These are phyloP conservation scores for Pulveroboletus sp. DNA, from an alignment of 768 basidiomycete species.

Conservation along the genomic window DNA sequence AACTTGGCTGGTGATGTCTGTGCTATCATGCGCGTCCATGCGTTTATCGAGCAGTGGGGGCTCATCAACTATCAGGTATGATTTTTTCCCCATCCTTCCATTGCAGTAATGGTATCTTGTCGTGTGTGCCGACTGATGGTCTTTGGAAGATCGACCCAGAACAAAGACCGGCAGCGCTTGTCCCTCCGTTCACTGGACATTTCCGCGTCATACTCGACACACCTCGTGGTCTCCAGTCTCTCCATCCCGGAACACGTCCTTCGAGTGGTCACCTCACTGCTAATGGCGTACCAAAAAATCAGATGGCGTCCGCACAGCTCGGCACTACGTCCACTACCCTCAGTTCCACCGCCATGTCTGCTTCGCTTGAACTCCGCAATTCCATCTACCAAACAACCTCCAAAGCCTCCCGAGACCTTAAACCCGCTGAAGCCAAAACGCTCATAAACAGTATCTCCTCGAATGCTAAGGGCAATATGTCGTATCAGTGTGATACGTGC, in stretches of 20 bases:
- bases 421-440: constrained; percentile 59
- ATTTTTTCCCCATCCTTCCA: not conserved
- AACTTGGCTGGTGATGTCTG: constrained; percentile 98
- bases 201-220: constrained; percentile 98
- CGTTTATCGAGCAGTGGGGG: constrained; percentile 98
- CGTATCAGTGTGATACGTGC: constrained; percentile 88
- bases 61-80: constrained; percentile 96
- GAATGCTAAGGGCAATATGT: constrained; percentile 44
- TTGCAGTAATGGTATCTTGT: not conserved
- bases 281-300: constrained; percentile 45
- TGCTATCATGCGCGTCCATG: constrained; percentile 97
- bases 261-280: constrained; percentile 39
- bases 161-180: constrained; percentile 87
- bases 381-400: constrained; percentile 86
- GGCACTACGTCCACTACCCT: constrained; percentile 16
- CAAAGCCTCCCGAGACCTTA: constrained; percentile 72
- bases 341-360: constrained; percentile 34
- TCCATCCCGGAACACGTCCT: constrained; percentile 76
- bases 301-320: constrained; percentile 18
- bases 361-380: constrained; percentile 83
- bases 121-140: constrained; percentile 1
- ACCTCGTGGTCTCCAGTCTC: constrained; percentile 90
- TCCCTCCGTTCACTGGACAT: constrained; percentile 97
- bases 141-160: constrained; percentile 87
- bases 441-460: constrained; percentile 50